Conservation (phyloP, 306 rosid species). For the Citrullus colocynthis region DNA sequence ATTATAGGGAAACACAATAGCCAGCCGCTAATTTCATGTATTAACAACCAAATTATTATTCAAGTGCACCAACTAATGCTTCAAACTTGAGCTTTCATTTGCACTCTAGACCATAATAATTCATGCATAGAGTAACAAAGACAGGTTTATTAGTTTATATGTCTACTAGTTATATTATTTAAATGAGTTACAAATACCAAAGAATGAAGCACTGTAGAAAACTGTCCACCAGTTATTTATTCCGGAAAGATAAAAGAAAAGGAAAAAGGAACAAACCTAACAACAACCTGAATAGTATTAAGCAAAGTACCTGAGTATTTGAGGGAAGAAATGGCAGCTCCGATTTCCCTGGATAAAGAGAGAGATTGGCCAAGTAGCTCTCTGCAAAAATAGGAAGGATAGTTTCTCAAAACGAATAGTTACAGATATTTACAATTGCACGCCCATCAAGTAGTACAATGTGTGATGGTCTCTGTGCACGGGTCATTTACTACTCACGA, state of each 20-base stretch:
- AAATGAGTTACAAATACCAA: neutral
- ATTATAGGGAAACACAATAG: neutral
- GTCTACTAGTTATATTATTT: neutral
- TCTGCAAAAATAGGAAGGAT: constrained; percentile 28
- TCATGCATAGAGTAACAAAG: neutral
- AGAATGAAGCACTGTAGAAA: neutral
- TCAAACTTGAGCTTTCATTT: neutral
- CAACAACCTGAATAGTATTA: neutral
- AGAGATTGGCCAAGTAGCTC: constrained; percentile 84
- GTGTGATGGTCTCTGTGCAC: constrained; percentile 4
- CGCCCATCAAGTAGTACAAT: neutral
- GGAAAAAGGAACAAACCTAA: neutral
- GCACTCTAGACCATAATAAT: neutral
- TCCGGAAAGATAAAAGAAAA: neutral
- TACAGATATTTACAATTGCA: neutral
- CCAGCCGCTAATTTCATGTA: neutral
- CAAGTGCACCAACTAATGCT: neutral
- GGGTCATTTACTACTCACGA: constrained; percentile 43
- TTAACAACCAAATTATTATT: neutral
- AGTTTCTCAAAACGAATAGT: neutral
- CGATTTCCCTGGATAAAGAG: constrained; percentile 86
- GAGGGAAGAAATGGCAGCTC: constrained; percentile 86
- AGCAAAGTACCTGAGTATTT: constrained; percentile 68
- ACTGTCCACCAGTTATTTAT: neutral
- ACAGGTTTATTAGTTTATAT: neutral